Percentiles rank a stretch among this genome's conserved stretches.
Conservation (phyloP, 352 stramenopile species). For the Globisporangium recalcitrans region DNA sequence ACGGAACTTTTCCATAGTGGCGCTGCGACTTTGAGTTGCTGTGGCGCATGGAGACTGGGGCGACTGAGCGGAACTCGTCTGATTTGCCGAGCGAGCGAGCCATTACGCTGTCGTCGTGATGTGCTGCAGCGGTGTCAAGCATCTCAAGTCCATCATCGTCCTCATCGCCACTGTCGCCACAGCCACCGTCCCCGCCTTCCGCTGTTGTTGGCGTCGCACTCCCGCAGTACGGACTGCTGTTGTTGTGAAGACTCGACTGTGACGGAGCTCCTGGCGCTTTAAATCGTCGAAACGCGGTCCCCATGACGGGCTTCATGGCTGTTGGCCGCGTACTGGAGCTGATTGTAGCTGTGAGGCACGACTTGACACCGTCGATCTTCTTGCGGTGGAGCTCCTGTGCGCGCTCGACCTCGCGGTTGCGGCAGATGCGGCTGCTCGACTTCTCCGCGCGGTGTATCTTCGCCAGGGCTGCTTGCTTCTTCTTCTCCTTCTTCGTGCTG, state of each 20-base stretch:
- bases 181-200: not conserved
- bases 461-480: not conserved
- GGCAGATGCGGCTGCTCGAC: slow-evolving; percentile 72
- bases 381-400: slow-evolving; percentile 63
- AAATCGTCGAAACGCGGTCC: slow-evolving; percentile 8
- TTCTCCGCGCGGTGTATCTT: slow-evolving; percentile 71
- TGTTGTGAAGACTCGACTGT: not conserved
- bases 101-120: not conserved
- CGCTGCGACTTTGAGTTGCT: slow-evolving; percentile 5
- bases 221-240: not conserved
- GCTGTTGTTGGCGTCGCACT: not conserved
- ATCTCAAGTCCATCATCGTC: not conserved
- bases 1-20: slow-evolving; percentile 12
- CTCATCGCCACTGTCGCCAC: not conserved
- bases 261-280: slow-evolving; percentile 1
- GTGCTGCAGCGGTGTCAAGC: not conserved
- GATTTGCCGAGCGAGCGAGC: slow-evolving; percentile 29
- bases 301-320: not conserved
- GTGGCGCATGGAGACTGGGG: slow-evolving; percentile 15
- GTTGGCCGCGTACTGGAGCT: slow-evolving; percentile 7
- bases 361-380: slow-evolving; percentile 68
- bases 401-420: slow-evolving; percentile 60
- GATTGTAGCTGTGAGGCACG: slow-evolving; percentile 30
- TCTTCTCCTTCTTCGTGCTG: not conserved
- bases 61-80: slow-evolving; percentile 42